A percentile compares a stretch with the other conserved stretches of the same genome.
phyloP scores from a whole-genome alignment of 2,329 filamentous ascomycete species.

The Cryphonectria radicalis region DNA sequence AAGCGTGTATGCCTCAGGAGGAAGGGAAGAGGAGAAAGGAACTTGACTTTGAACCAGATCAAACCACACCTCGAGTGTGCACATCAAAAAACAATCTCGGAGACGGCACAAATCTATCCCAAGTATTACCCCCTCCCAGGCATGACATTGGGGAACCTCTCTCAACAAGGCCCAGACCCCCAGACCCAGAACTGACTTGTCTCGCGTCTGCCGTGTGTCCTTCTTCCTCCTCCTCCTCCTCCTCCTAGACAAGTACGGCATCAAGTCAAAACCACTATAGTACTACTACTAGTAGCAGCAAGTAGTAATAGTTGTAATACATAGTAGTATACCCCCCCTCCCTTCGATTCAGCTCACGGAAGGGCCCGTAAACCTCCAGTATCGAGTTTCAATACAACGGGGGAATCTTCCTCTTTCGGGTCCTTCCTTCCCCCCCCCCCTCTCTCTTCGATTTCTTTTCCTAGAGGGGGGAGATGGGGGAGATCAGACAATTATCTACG shows the following conservation, averaged over 20 bases:
- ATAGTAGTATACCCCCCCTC: neutral
- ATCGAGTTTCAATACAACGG: slow-evolving; percentile 9
- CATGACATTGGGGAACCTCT: neutral
- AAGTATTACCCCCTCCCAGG: no score
- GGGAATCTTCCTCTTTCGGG: neutral
- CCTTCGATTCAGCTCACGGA: neutral
- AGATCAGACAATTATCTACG: slow-evolving; percentile 1
- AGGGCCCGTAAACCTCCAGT: neutral
- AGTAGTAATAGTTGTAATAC: neutral
- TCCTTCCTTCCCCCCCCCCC: neutral
- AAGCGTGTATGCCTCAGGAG: no score
- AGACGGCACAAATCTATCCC: neutral
- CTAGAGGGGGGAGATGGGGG: neutral
- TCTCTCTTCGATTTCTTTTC: neutral
- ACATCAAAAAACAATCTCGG: neutral
- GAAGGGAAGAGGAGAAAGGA: neutral
- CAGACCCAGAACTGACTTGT: neutral
- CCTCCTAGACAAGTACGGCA: neutral
- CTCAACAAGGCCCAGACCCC: neutral
- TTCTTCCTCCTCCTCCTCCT: neutral
- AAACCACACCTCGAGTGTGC: neutral
- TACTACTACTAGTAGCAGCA: neutral
- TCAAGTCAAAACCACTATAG: neutral
- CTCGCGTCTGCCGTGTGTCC: neutral
- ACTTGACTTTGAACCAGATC: neutral